Evolutionary conservation across 2,329 filamentous ascomycete species (phyloP), one percentile per base, ranked within the genome.

Genomic region (Trichoderma gracile): DNA sequence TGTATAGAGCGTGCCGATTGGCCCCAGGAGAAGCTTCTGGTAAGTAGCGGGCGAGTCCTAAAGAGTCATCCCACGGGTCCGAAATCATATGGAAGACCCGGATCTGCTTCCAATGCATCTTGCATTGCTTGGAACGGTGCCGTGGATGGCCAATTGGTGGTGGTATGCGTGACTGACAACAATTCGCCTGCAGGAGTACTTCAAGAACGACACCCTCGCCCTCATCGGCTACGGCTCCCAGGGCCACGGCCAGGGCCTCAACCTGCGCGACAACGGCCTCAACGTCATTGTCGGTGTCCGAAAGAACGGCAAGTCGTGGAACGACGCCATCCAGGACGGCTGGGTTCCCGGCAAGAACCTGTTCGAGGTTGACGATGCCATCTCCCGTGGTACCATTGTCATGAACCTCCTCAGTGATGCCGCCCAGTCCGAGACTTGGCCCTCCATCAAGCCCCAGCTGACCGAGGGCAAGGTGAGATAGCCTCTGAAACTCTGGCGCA

Each of bases 361-460:
- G 73, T 99, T 99, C 84, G 94, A 97, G 75, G 90, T 99, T 73
- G 93, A 96, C 77, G 93, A 97, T 83, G 95, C 95, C 79, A 97
- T 99, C 82, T 82, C 86, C 78, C 90, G 89, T 80, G 92, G 94
- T 78, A 93, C 93, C 81, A 92, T 98, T 79, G 79, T 99, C 87
- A 99, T 99, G 95, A 99, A 99, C 89, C 86, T 99, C 73, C 92
- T 99, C 81, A 92, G 88, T 78, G 95, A 99, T 79, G 95, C 95
- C 75, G 95, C 95, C 73, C 95, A 99, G 88, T 93, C 88, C 76
- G 95, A 98, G 90, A 99, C 95, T 69, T 99, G 95, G 95, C 93
- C 95, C 76, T 84, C 88, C 74, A 95, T 99, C 83, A 98, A 97
- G 90, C 95, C 95, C 77, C 91, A 96, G 83, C 85, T 99, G 76